These are phyloP conservation scores for Ustilago trichophora DNA, from an alignment of 1,284 basidiomycete species.

Conservation along the genomic window DNA sequence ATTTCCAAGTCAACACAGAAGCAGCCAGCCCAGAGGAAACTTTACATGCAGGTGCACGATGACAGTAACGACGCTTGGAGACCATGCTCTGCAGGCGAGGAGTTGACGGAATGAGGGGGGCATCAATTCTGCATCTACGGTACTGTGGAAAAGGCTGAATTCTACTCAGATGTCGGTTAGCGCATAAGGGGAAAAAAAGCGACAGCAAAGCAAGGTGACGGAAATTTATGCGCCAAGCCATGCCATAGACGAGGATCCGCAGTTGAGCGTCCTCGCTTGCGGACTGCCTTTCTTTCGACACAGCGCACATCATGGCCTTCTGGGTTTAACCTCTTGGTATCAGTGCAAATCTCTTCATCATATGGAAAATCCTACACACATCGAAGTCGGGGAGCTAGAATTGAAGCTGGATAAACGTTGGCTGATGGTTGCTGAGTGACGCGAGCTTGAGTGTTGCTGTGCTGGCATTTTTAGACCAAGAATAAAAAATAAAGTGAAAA, in stretches of 20 bases:
- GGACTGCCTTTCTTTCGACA: background rate
- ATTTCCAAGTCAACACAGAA: too few species aligned
- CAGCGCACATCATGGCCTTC: background rate
- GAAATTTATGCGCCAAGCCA: constrained; percentile 24
- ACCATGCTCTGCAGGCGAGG: background rate
- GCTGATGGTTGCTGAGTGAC: too few species aligned
- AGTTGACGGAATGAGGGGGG: constrained; percentile 15
- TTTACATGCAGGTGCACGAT: too few species aligned
- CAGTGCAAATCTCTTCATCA: too few species aligned
- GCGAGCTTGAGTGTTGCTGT: background rate
- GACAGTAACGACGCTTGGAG: too few species aligned
- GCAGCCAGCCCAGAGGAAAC: too few species aligned
- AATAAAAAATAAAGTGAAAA: background rate
- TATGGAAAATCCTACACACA: too few species aligned
- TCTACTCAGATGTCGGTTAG: constrained; percentile 18
- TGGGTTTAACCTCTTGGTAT: too few species aligned
- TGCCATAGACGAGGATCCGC: constrained; percentile 9
- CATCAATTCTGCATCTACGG: background rate
- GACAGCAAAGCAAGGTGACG: constrained; percentile 16
- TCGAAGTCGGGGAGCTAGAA: too few species aligned
- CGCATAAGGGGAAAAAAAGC: constrained; percentile 6
- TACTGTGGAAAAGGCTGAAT: too few species aligned
- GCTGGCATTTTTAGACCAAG: constrained; percentile 2
- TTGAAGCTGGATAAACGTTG: too few species aligned
- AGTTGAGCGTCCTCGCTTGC: constrained; percentile 1